Percentiles rank a stretch among this genome's conserved stretches.
Conservation (phyloP, 2,329 filamentous ascomycete species). For the Hymenoscyphus infarciens region DNA sequence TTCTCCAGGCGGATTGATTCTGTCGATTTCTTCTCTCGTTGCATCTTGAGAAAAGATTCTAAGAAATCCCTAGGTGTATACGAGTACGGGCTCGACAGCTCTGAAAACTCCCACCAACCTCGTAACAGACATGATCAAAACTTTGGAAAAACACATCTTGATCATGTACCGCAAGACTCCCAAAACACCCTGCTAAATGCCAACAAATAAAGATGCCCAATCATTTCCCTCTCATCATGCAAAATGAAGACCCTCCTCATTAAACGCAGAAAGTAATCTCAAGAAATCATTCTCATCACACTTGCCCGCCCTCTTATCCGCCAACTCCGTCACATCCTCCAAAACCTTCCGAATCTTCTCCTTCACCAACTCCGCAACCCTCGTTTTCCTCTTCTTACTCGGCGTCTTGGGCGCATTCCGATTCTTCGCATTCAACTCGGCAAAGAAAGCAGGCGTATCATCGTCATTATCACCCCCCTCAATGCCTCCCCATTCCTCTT, state of each 20-base stretch:
- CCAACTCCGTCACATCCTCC: constrained; percentile 73
- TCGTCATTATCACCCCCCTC: constrained; percentile 61
- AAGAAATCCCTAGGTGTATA: not conserved
- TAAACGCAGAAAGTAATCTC: constrained; percentile 75
- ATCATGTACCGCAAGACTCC: constrained; percentile 7
- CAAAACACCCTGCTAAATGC: constrained; percentile 30
- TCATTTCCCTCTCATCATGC: constrained; percentile 24
- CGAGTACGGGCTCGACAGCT: not conserved
- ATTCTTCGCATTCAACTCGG: constrained; percentile 48
- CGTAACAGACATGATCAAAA: not conserved
- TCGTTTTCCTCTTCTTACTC: constrained; percentile 72
- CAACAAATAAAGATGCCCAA: constrained; percentile 1
- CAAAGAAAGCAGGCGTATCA: constrained; percentile 81
- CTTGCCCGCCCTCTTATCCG: constrained; percentile 76
- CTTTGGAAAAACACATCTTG: not conserved
- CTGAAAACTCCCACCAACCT: not conserved
- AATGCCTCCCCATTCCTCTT: constrained; percentile 48
- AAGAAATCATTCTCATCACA: constrained; percentile 94
- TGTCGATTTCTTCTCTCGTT: not conserved
- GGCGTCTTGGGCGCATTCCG: constrained; percentile 53
- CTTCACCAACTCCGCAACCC: constrained; percentile 75
- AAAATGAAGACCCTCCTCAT: constrained; percentile 91
- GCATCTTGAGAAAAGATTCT: no score
- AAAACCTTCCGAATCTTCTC: constrained; percentile 84
- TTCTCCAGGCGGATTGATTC: not conserved